phyloP scores from a whole-genome alignment of 2,329 filamentous ascomycete species.

The Cladosporium sp. region DNA sequence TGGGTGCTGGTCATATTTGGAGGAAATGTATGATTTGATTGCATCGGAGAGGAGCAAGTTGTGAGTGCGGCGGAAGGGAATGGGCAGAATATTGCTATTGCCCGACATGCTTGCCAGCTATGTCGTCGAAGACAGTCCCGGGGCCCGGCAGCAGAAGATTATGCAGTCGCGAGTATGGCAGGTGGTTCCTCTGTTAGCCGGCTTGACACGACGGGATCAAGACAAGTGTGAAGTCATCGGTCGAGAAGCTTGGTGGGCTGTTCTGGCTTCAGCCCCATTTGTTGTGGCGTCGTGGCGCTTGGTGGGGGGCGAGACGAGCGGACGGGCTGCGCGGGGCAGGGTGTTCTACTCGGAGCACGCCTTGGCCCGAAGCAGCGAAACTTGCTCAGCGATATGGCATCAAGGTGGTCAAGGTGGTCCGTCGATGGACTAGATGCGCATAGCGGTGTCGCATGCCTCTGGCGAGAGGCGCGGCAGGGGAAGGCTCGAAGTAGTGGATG shows the following conservation, averaged over 20 bases:
- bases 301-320: background rate
- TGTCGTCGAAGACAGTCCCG: background rate
- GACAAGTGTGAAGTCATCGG: constrained; percentile 8
- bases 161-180: background rate
- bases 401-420: background rate
- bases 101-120: constrained; percentile 8
- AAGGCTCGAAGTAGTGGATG: too few relatives aligned
- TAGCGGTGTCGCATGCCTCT: background rate
- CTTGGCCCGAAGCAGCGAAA: constrained; percentile 6
- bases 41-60: constrained; percentile 73
- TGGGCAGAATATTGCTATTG: constrained; percentile 60
- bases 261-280: background rate
- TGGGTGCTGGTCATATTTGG: constrained; percentile 97
- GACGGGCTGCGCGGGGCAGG: background rate
- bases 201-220: too few relatives aligned
- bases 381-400: constrained; percentile 11
- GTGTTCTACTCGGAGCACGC: background rate
- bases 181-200: too few relatives aligned
- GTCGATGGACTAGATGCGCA: background rate
- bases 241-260: background rate
- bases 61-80: constrained; percentile 85
- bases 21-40: constrained; percentile 92
- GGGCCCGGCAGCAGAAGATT: background rate
- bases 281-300: background rate
- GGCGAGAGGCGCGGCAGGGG: background rate